phyloP scores from a whole-genome alignment of 371 early-diverging fungal species.

The Lichtheimia corymbifera region DNA sequence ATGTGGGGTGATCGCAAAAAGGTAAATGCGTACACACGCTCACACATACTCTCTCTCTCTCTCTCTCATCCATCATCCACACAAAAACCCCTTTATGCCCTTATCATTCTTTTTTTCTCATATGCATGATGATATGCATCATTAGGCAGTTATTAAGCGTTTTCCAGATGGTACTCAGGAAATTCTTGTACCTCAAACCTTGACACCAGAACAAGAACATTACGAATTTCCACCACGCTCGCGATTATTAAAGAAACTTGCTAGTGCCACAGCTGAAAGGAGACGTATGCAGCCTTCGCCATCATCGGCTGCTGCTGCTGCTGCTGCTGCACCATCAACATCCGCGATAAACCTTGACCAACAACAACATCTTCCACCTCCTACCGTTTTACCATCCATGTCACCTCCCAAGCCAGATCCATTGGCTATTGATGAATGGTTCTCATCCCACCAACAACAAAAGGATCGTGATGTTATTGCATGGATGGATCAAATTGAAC shows the following conservation, averaged over 20 bases:
- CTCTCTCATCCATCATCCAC: neutral
- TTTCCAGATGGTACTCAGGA: conserved; percentile 47
- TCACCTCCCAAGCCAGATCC: conserved; percentile 32
- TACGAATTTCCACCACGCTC: conserved; percentile 53
- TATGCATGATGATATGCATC: neutral
- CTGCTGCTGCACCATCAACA: neutral
- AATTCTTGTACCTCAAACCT: conserved; percentile 45
- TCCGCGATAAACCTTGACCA: neutral
- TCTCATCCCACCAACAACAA: conserved; percentile 22
- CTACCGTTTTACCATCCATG: neutral
- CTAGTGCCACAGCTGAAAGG: conserved; percentile 29
- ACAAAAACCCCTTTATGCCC: too few relatives aligned
- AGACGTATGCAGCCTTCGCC: conserved; percentile 14
- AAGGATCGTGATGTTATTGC: conserved; percentile 31
- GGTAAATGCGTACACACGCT: conserved; percentile 18
- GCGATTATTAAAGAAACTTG: conserved; percentile 38
- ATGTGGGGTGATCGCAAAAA: conserved; percentile 45
- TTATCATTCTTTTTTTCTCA: neutral
- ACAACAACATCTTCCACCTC: neutral
- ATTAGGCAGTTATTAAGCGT: conserved; percentile 37
- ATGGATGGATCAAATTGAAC: conserved; percentile 45
- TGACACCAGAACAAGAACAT: conserved; percentile 48
- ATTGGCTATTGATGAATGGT: conserved; percentile 38
- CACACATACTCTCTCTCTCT: too few relatives aligned
- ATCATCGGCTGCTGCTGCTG: neutral